Conservation (phyloP, 768 basidiomycete species). For the Calocera cornea region DNA sequence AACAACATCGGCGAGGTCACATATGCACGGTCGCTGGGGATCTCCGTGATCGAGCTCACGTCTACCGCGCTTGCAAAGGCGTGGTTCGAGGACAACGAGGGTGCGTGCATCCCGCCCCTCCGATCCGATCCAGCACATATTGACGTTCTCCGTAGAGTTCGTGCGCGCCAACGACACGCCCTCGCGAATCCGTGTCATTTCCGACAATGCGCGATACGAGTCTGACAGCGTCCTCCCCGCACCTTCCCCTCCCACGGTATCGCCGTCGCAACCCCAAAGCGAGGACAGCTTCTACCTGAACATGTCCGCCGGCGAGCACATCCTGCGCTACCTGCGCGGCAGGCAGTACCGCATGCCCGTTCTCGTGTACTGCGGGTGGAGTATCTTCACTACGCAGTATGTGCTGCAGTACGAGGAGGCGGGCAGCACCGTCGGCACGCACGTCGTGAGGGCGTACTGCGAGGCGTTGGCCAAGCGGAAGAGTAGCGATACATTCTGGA, state of each 20-base stretch:
- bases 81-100: background rate
- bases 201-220: background rate
- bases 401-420: background rate
- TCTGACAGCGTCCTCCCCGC: background rate
- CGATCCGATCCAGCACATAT: background rate
- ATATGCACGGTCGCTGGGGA: background rate
- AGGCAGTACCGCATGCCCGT: background rate
- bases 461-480: background rate
- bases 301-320: background rate
- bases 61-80: background rate
- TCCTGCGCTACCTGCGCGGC: constrained; percentile 1
- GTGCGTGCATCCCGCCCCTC: background rate
- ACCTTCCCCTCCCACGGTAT: background rate
- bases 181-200: background rate
- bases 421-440: background rate
- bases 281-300: background rate
- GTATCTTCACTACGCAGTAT: background rate
- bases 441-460: background rate
- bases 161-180: background rate
- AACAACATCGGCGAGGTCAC: background rate
- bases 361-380: background rate
- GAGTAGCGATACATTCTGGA: background rate
- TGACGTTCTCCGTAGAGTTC: background rate
- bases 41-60: background rate
- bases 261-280: background rate